These are phyloP conservation scores for Bretziella fagacearum DNA, from an alignment of 2,329 filamentous ascomycete species.

Conservation along the genomic window DNA sequence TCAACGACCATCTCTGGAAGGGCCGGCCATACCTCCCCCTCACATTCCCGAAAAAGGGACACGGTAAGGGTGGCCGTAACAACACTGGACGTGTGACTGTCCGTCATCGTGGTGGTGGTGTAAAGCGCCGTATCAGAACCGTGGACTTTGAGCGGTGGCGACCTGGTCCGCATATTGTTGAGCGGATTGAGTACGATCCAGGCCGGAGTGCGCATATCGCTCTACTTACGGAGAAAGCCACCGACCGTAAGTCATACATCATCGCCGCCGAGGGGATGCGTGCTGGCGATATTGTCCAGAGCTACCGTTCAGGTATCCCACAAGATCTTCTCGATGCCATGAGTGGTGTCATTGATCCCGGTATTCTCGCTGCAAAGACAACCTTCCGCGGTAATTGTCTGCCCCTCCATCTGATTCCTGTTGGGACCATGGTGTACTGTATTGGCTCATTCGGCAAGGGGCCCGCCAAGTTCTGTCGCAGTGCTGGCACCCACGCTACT, in stretches of 20 bases:
- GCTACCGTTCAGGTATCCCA: conserved; percentile 79
- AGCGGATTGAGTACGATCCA: conserved; percentile 92
- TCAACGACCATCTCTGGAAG: conserved; percentile 96
- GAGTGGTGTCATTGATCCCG: conserved; percentile 84
- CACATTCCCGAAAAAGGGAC: conserved; percentile 84
- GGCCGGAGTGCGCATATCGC: conserved; percentile 88
- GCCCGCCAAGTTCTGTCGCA: conserved; percentile 79
- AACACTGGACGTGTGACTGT: conserved; percentile 73
- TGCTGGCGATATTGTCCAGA: conserved; percentile 80
- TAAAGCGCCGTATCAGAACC: conserved; percentile 77
- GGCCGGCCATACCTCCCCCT: conserved; percentile 66
- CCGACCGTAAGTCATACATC: conserved; percentile 70
- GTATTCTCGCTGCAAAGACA: conserved; percentile 88
- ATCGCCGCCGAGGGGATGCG: conserved; percentile 89
- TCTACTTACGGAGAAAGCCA: conserved; percentile 58
- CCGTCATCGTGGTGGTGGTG: conserved; percentile 79
- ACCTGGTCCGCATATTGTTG: conserved; percentile 71
- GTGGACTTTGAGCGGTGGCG: conserved; percentile 72
- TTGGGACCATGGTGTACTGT: conserved; percentile 85
- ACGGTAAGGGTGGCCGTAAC: conserved; percentile 84
- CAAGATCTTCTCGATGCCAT: conserved; percentile 73
- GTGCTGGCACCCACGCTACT: conserved; percentile 80
- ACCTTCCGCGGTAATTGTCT: conserved; percentile 89
- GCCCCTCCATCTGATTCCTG: conserved; percentile 85
- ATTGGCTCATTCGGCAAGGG: conserved; percentile 61